These are phyloP conservation scores for Aaosphaeria arxii DNA, from an alignment of 2,329 filamentous ascomycete species.

Conservation along the genomic window DNA sequence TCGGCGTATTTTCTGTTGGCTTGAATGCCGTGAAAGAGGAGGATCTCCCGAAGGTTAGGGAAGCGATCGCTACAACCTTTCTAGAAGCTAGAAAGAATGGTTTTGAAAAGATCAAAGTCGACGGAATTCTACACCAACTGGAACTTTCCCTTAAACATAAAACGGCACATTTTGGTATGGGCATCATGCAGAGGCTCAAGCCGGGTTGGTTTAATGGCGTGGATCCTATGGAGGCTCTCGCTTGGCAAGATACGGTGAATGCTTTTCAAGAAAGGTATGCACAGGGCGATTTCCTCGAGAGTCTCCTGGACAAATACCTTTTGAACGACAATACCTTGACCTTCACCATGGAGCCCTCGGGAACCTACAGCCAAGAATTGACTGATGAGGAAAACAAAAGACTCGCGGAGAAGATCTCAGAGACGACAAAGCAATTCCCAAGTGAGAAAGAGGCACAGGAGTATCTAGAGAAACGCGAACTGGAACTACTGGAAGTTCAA, in stretches of 20 bases:
- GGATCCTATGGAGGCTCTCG: constrained; percentile 85
- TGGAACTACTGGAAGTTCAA: constrained; percentile 77
- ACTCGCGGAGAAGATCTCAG: constrained; percentile 69
- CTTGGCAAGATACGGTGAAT: constrained; percentile 85
- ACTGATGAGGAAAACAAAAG: constrained; percentile 73
- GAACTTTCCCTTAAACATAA: constrained; percentile 95
- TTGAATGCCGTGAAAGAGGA: constrained; percentile 83
- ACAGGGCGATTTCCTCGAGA: constrained; percentile 76
- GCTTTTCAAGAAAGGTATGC: constrained; percentile 77
- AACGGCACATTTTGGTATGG: constrained; percentile 91
- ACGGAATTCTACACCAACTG: constrained; percentile 88
- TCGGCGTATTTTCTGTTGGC: constrained; percentile 85
- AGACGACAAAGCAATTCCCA: constrained; percentile 66
- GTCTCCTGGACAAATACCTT: constrained; percentile 83
- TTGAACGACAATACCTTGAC: constrained; percentile 82
- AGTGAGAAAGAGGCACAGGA: constrained; percentile 69
- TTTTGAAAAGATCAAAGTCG: constrained; percentile 86
- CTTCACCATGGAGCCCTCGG: constrained; percentile 90
- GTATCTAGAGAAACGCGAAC: constrained; percentile 72
- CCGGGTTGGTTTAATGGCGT: constrained; percentile 94
- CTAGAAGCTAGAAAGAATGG: constrained; percentile 68
- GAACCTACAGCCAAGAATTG: constrained; percentile 70
- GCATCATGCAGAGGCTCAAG: constrained; percentile 82
- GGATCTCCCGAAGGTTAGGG: constrained; percentile 74
- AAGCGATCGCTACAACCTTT: constrained; percentile 70